Evolutionary conservation across 331 rosid species (phyloP), one percentile per base, ranked within the genome.

Genomic region (Malus hybrid): DNA sequence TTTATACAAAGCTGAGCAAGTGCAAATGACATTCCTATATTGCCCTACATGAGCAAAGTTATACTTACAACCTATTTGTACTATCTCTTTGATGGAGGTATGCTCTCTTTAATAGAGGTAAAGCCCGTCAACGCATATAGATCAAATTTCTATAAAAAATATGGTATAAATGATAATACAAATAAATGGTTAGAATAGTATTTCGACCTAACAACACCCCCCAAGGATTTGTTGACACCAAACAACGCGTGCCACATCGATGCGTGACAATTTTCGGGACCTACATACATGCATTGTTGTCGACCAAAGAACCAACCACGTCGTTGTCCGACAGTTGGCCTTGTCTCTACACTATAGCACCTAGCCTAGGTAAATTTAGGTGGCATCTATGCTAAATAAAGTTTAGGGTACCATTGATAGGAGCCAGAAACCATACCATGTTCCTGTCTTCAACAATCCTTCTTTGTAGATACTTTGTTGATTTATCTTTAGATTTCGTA

Each of bases 401-500:
- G 61, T 15, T 28, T 69, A 7, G 24, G 33, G 52, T 19, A 62
- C 50, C 77, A 61, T 61, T 73, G 29, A 60, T 9, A 14, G 20
- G 5, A 75, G 73, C 79, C 72, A 75, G 67, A 60, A 66, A 55
- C 66, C 53, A 66, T 39, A 53, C 67, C 64, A 66, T 76, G 65
- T 70, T 76, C 68, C 73, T 28, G 61, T 60, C 65, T 39, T 55
- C 66, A 42, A 20, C 12, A 18, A 74, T 44, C 50, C 14, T 10
- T 13, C 34, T 26, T 14, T 62, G 36, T 8, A 6, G 66, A 14
- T 28, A 62, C 52, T 79, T 22, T 62, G 32, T 53, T 29, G 33
- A 22, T 57, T 11, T 20, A 19, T 55, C 50, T 55, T 55, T 8
- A 55, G 61, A 55, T 20, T 55, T 55, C 61, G 7, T 7, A 55